A percentile compares a stretch with the other conserved stretches of the same genome.
phyloP scores from a whole-genome alignment of 768 basidiomycete species.

The Russula ochroleuca region DNA sequence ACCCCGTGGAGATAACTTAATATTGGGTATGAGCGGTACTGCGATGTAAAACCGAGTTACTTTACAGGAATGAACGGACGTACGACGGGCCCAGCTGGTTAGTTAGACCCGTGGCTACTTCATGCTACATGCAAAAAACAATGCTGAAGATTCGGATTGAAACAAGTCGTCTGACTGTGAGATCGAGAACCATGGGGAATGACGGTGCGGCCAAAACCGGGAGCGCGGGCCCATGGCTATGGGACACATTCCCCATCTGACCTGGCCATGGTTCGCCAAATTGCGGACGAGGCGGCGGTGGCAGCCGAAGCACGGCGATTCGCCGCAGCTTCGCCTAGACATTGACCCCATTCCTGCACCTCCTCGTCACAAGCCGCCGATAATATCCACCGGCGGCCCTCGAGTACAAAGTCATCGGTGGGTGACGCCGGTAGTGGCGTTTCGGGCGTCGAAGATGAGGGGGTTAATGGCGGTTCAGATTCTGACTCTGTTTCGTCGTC shows the following conservation, averaged over 20 bases:
- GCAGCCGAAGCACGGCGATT: background rate
- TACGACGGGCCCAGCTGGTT: too few species aligned
- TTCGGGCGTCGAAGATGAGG: background rate
- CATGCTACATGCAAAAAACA: too few species aligned
- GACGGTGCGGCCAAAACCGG: background rate
- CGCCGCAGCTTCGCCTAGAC: background rate
- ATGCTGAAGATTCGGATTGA: too few species aligned
- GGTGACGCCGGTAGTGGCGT: background rate
- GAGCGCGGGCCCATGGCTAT: too few species aligned
- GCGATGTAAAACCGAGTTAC: too few species aligned
- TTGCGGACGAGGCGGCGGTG: slow-evolving; percentile 5
- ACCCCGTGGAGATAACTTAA: too few species aligned
- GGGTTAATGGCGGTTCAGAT: background rate
- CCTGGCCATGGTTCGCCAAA: background rate
- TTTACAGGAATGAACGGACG: too few species aligned
- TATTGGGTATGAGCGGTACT: too few species aligned
- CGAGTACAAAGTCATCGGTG: background rate
- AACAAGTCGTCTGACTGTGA: too few species aligned
- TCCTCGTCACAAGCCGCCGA: slow-evolving; percentile 16
- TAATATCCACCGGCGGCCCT: slow-evolving; percentile 3
- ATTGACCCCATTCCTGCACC: slow-evolving; percentile 17
- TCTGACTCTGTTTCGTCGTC: slow-evolving; percentile 5
- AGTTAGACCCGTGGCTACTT: too few species aligned
- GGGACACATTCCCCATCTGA: background rate
- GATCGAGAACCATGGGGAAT: too few species aligned